Conservation (phyloP, 2,329 filamentous ascomycete species). For the Penicillium brasilianum region DNA sequence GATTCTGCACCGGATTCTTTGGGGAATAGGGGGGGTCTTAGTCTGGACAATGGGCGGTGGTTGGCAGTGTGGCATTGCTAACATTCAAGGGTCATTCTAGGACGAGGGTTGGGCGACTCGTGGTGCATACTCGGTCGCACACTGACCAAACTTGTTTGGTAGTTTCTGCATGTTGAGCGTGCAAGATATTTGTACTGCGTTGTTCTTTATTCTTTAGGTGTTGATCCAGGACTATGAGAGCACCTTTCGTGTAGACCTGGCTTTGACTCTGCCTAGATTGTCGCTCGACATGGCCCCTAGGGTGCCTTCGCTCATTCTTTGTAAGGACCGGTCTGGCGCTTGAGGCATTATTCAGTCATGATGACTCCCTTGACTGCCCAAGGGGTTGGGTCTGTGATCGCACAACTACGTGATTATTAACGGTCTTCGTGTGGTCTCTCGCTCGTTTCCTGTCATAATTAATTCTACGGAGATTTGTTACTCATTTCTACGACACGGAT, state of each 20-base stretch:
- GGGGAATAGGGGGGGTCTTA: conserved; percentile 4
- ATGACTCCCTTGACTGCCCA: background rate
- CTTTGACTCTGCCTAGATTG: background rate
- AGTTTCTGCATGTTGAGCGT: background rate
- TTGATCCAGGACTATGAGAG: background rate
- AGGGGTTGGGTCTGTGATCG: background rate
- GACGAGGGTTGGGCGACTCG: background rate
- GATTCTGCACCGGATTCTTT: conserved; percentile 14
- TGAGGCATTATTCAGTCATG: background rate
- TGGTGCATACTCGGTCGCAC: background rate
- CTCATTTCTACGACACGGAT: no score
- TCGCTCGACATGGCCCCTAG: background rate
- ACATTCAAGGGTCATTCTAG: background rate
- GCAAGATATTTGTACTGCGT: background rate
- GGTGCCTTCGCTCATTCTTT: background rate
- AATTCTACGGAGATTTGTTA: background rate
- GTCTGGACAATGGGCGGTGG: background rate
- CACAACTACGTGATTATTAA: background rate
- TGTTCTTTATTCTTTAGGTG: no score
- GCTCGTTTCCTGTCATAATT: no score
- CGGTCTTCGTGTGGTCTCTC: background rate
- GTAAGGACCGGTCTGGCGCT: background rate
- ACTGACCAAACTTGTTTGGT: background rate
- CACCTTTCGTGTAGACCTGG: background rate
- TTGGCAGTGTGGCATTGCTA: conserved; percentile 2